Base-by-base conservation (phyloP, 2,329 filamentous ascomycete species). In the Alternaria postmessia region DNA sequence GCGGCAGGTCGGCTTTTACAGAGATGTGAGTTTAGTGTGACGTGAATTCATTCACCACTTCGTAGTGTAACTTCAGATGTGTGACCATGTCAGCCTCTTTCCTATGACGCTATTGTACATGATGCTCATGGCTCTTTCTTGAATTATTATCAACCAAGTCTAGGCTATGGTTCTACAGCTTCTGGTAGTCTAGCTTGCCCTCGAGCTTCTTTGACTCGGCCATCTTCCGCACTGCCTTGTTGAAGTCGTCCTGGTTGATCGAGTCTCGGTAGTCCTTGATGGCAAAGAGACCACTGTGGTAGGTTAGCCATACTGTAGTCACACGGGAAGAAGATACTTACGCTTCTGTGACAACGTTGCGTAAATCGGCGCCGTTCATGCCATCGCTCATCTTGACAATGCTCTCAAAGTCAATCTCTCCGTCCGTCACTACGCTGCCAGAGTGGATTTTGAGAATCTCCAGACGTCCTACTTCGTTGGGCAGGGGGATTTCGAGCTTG, bases 381-480 rank as follows among this genome's bases (percentile, higher is more conserved):
- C 94, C 94, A 76, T 99, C 95, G 72, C 94, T 97, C 95, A 99
- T 99, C 89, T 99, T 99, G 69, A 99, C 95, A 61, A 99, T 93
- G 73, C 93, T 97, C 86, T 99, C 95, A 76, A 96, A 99, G 79
- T 99, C 96, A 75, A 99, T 93, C 65, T 99, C 95, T 1, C 94
- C 95, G 71, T 98, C 94, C 46, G 92, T 89, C 60, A 92, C 87
- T 14, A 99, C 95, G 63, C 91, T 89, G 34, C 88, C 87, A 6
- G 94, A 89, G 79, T 99, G 95, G 70, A 99, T 99, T 88, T 99
- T 99, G 81, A 99, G 85, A 82, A 99, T 96, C 83, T 99, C 95
- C 70, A 99, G 82, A 56, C 95, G 88, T 32, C 95, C 95, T 16
- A 97, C 94, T 84, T 99, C 95, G 76, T 99, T 99, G 39, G 95